phyloP scores from a whole-genome alignment of 306 rosid genomes.

The Corylus americana region DNA sequence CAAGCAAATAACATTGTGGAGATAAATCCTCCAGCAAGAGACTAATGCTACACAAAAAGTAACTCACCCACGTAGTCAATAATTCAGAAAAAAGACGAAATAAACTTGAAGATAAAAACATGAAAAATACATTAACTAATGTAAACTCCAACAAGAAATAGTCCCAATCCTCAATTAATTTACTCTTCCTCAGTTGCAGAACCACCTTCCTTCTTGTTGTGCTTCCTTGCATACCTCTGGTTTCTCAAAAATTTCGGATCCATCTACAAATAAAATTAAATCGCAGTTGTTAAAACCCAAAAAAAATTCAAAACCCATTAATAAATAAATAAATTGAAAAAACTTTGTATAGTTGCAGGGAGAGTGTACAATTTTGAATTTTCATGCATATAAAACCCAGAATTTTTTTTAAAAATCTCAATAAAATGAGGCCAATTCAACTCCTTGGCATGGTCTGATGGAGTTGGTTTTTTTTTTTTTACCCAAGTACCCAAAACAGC shows the following conservation, averaged over 20 bases:
- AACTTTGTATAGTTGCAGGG: too few species aligned
- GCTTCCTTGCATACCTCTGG: slow-evolving; percentile 99
- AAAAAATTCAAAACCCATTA: not conserved
- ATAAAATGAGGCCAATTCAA: not conserved
- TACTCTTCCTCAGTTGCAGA: slow-evolving; percentile 64
- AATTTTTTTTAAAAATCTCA: too few species aligned
- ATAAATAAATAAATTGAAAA: not conserved
- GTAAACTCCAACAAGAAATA: not conserved
- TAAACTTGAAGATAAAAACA: not conserved
- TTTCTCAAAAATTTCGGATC: slow-evolving; percentile 96
- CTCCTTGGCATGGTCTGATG: not conserved
- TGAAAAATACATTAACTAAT: not conserved
- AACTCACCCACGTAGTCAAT: not conserved
- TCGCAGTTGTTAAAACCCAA: not conserved
- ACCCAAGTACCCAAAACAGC: not conserved
- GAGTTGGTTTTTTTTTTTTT: not conserved
- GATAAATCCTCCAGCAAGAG: not conserved
- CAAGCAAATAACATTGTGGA: not conserved
- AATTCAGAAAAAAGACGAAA: not conserved
- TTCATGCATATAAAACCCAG: not conserved
- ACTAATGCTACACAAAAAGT: not conserved
- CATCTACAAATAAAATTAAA: slow-evolving; percentile 48
- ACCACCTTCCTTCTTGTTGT: slow-evolving; percentile 69
- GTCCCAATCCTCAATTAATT: slow-evolving; percentile 1
- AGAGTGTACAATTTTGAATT: not conserved